Base-by-base conservation (phyloP, 1,284 basidiomycete species). In the Mixia osmundae region DNA sequence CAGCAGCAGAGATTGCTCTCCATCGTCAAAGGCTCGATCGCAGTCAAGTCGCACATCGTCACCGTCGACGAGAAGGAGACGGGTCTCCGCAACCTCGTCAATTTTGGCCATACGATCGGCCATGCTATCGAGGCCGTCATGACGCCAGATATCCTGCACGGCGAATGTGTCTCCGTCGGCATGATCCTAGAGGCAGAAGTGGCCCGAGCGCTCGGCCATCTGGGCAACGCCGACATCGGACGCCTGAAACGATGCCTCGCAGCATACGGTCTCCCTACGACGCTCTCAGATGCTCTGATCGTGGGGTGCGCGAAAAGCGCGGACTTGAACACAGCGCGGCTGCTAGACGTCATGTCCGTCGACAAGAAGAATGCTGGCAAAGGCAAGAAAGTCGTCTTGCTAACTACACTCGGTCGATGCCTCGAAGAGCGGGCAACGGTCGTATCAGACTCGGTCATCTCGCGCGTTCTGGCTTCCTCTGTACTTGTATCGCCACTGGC, bases 321-420 rank as follows among this genome's bases (percentile, higher is more conserved):
- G 33, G 60, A 67, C 36, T 68, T 95, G 40, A 72, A 72, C 11
- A 72, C 85, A 35, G 72, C 80, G 41, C 67, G 71, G 15, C 64
- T 99, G 11, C 66, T 97, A 30, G 83, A 95, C 57, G 78, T 94
- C 53, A 71, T 71, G 68, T 68, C 68, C 44, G 73, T 97, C 43
- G 89, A 99, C 67, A 97, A 99, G 67, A 97, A 99, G 67, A 97
- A 97, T 56, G 74, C 72, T 39, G 89, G 38, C 51, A 68, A 38
- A 27, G 70, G 74, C 49, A 94, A 91, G 64, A 94, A 91, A 62
- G 70, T 97, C 43, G 91, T 97, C 31, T 65, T 97, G 24, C 67
- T 97, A 23, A 73, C 72, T 28, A 67, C 71, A 42, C 94, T 97
- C 46, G 91, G 91, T 29, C 74, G 73, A 50, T 94, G 85, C 0